phyloP scores from a whole-genome alignment of 2,329 filamentous ascomycete species.

The Cladobotryum protrusum region DNA sequence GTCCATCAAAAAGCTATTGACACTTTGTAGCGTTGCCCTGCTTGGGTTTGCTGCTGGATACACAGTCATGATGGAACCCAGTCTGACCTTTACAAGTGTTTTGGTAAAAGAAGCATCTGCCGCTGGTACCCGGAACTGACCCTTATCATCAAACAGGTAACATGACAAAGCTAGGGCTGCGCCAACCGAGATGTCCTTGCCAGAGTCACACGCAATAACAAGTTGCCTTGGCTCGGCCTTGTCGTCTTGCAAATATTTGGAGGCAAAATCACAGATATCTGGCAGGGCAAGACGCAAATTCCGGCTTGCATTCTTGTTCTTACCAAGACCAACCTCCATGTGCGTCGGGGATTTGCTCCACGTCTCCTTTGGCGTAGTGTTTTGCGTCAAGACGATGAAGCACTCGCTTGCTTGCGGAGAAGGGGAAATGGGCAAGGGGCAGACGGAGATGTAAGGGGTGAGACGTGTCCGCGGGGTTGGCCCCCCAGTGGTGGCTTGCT shows the following conservation, averaged over 20 bases:
- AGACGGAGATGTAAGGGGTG: constrained; percentile 32
- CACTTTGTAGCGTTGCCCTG: constrained; percentile 77
- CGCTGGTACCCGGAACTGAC: constrained; percentile 31
- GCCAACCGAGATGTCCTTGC: constrained; percentile 75
- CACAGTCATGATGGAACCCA: constrained; percentile 76
- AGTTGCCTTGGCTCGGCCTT: constrained; percentile 21
- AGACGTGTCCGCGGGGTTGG: constrained; percentile 21
- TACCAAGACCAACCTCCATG: constrained; percentile 58
- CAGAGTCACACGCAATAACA: constrained; percentile 66
- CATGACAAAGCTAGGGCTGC: constrained; percentile 71
- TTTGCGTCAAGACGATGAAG: constrained; percentile 37
- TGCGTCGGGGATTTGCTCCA: constrained; percentile 31
- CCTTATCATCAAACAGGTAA: constrained; percentile 61
- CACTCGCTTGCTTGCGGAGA: constrained; percentile 21
- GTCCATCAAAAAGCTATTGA: constrained; percentile 84
- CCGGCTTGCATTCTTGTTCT: constrained; percentile 74
- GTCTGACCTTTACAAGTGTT: constrained; percentile 63
- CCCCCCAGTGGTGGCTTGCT: constrained; percentile 1
- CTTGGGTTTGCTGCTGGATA: constrained; percentile 79
- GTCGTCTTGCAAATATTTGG: constrained; percentile 27
- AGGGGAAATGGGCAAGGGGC: constrained; percentile 23
- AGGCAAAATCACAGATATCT: constrained; percentile 53
- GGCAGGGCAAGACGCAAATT: constrained; percentile 68
- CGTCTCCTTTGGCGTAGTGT: constrained; percentile 37
- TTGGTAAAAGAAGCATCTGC: constrained; percentile 54